phyloP scores from a whole-genome alignment of 192 early-diverging fungal genomes.

The Backusella mclennaniae region DNA sequence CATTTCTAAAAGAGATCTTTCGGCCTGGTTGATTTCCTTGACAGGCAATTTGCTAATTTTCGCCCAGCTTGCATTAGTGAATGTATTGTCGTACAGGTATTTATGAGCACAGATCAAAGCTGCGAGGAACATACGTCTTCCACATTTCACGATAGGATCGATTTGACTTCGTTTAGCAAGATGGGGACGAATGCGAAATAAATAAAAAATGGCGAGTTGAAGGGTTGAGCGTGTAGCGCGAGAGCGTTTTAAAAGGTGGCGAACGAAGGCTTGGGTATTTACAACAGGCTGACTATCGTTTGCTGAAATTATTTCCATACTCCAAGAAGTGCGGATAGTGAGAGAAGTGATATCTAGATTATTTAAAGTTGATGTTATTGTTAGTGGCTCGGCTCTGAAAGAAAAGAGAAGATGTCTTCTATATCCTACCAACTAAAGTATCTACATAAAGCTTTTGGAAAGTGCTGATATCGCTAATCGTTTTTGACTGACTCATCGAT shows the following conservation, averaged over 20 bases:
- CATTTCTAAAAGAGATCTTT: conserved; percentile 76
- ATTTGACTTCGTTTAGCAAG: conserved; percentile 16
- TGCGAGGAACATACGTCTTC: conserved; percentile 83
- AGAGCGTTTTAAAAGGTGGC: conserved; percentile 55
- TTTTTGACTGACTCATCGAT: conserved; percentile 8
- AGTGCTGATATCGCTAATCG: conserved; percentile 1
- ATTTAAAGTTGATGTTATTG: not conserved
- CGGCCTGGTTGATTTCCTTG: conserved; percentile 80
- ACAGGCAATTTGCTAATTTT: conserved; percentile 82
- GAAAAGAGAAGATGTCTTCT: not conserved
- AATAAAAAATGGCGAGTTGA: conserved; percentile 60
- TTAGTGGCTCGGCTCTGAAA: not conserved
- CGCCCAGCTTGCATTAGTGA: conserved; percentile 86
- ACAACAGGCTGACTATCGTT: conserved; percentile 23
- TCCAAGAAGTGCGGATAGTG: conserved; percentile 21
- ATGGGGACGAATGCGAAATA: conserved; percentile 36
- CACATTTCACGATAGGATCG: conserved; percentile 55
- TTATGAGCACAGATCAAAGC: conserved; percentile 88
- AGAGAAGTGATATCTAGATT: conserved; percentile 20
- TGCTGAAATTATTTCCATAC: not conserved
- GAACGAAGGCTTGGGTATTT: conserved; percentile 48
- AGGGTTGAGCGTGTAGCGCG: conserved; percentile 60
- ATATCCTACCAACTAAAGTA: conserved; percentile 23
- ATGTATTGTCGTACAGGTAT: conserved; percentile 83
- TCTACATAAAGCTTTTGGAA: conserved; percentile 25